A percentile compares a stretch with the other conserved stretches of the same genome.
Evolutionary conservation across 2,329 filamentous ascomycete genomes (phyloP).

Genomic region (Cladobotryum mycophilum): DNA sequence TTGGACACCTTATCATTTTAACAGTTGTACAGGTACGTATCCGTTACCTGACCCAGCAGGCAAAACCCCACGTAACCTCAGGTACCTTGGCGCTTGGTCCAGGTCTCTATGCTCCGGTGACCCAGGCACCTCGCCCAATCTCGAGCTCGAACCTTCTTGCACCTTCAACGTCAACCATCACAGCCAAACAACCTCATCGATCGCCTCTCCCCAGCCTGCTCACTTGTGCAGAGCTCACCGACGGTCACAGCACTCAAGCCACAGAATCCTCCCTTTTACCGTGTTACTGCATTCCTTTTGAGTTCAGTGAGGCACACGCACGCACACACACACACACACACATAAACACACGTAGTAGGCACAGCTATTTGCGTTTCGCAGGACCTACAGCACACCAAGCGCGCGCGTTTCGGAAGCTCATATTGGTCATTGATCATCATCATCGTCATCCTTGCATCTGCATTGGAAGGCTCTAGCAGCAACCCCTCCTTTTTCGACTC

Average conservation of each 20-base stretch:
- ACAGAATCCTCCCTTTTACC: background rate
- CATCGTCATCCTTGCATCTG: slow-evolving; percentile 7
- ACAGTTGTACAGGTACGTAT: background rate
- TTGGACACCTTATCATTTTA: too few relatives aligned
- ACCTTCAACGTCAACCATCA: slow-evolving; percentile 19
- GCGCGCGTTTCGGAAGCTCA: background rate
- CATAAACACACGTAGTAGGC: too few relatives aligned
- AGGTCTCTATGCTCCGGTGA: slow-evolving; percentile 11
- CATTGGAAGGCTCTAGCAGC: background rate
- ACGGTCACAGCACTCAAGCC: slow-evolving; percentile 7
- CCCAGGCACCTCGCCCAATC: slow-evolving; percentile 17
- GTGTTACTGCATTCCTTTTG: background rate
- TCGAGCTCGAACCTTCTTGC: slow-evolving; percentile 29
- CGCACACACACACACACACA: too few relatives aligned
- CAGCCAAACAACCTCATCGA: slow-evolving; percentile 12
- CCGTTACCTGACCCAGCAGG: slow-evolving; percentile 18
- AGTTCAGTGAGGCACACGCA: too few relatives aligned
- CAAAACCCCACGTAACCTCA: background rate
- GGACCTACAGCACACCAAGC: too few relatives aligned
- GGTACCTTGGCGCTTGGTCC: slow-evolving; percentile 17
- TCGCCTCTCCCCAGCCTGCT: slow-evolving; percentile 1
- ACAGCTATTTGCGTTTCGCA: too few relatives aligned
- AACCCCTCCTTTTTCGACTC: background rate
- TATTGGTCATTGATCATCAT: slow-evolving; percentile 1
- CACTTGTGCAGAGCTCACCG: slow-evolving; percentile 3